Percentiles rank a stretch among this genome's conserved stretches.
These are phyloP conservation scores for Sarcodon sp. DNA, from an alignment of 768 basidiomycete species.

Conservation along the genomic window DNA sequence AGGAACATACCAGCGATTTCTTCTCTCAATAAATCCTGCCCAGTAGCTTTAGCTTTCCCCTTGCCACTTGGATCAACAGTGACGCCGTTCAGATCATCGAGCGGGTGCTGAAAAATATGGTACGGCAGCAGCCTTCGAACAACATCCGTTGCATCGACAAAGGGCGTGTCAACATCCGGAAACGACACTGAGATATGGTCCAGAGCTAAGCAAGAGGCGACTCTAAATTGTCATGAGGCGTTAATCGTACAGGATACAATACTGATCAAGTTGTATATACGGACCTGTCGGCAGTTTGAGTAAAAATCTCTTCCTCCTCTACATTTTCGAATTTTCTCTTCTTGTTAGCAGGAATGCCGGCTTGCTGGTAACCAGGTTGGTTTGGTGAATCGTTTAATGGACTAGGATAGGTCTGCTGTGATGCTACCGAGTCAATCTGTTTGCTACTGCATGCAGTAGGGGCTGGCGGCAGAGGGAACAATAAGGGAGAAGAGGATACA, in stretches of 20 bases:
- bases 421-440: not conserved
- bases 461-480: constrained; percentile 1
- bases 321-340: not conserved
- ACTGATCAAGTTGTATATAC: not conserved
- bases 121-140: constrained; percentile 68
- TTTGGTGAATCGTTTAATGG: not conserved
- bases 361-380: not conserved
- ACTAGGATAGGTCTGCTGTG: not conserved
- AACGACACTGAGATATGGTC: constrained; percentile 51
- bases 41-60: constrained; percentile 49
- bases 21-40: constrained; percentile 24
- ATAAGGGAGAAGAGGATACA: not conserved
- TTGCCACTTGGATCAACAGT: constrained; percentile 23
- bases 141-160: constrained; percentile 46
- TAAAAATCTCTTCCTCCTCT: not conserved
- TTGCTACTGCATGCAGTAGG: not conserved
- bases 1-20: constrained; percentile 39
- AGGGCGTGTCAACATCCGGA: constrained; percentile 63
- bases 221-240: constrained; percentile 20
- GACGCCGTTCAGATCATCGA: constrained; percentile 38
- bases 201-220: constrained; percentile 38
- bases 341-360: not conserved
- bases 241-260: not conserved
- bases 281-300: not conserved
- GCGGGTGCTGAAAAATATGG: constrained; percentile 68